Base-by-base conservation (phyloP, 2,329 filamentous ascomycete species). In the Penicillium sp. region DNA sequence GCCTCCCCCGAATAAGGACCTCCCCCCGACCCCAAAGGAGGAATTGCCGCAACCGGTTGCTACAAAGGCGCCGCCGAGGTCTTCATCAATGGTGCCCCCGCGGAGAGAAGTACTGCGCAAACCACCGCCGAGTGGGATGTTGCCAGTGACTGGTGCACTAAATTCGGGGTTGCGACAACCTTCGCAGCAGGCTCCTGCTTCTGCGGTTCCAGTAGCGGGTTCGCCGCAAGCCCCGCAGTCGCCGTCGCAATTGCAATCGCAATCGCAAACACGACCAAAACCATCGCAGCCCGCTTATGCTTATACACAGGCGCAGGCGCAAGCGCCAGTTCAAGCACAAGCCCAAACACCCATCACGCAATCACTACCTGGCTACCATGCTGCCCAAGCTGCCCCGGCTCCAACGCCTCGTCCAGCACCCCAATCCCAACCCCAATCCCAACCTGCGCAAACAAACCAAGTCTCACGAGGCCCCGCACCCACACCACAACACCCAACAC, bases 1-100 rank as follows among this genome's bases (percentile, higher is more conserved):
- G 51, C 68, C 67, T 51, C 68, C 63, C 49, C 69, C 63, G 22
- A 68, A 67, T 42, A 74, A 73, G 61, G 65, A 71, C 42, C 58
- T 73, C 43, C 70, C 72, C 4, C 68, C 70, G 5, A 66, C 65
- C 19, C 70, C 71, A n/a, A 56, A 59, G 48, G 60, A 65, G 22
- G 58, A 63, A 52, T 45, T 66, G 35, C 58, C 52, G 38, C 52
- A 54, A 22, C 52, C 52, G 11, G 38, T 19, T 25, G 22, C 37
- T 45, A 10, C 52, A 25, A 35, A 64, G 55, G 49, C 37, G 33
- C 66, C 54, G 30, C 65, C 55, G 42, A 59, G 38, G n/a, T 58
- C 53, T 49, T 57, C 46, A 19, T 60, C 55, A 38, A 63, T 48
- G 43, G 62, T 65, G 6, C 61, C 58, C 33, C 56, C 54, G 13